phyloP scores from a whole-genome alignment of 495 filamentous ascomycete genomes.

The Talaromyces wortmannii region DNA sequence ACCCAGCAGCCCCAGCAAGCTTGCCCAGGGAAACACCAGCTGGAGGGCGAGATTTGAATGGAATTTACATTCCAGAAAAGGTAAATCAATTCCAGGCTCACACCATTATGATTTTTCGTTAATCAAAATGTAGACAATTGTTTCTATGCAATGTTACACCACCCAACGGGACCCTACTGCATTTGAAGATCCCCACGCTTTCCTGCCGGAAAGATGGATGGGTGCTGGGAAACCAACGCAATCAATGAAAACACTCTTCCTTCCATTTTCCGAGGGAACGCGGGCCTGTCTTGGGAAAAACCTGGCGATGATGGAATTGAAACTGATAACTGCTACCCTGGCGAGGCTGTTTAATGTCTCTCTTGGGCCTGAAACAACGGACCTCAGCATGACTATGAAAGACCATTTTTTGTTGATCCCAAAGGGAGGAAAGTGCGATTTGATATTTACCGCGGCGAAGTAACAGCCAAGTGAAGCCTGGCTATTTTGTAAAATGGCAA shows the following conservation, averaged over 20 bases:
- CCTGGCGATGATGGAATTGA: constrained; percentile 11
- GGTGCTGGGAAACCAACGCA: background rate
- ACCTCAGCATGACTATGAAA: background rate
- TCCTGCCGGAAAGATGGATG: constrained; percentile 15
- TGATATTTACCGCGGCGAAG: no score
- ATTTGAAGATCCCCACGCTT: constrained; percentile 15
- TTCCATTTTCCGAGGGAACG: constrained; percentile 9
- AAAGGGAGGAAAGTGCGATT: background rate
- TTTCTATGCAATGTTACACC: constrained; percentile 11
- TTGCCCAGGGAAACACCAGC: constrained; percentile 30
- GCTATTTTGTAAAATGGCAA: no score
- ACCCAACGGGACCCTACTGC: constrained; percentile 12
- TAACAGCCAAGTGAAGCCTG: no score
- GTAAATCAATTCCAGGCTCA: constrained; percentile 2
- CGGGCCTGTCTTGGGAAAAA: constrained; percentile 10
- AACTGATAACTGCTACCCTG: constrained; percentile 3
- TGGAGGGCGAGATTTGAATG: constrained; percentile 37
- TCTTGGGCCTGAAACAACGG: background rate
- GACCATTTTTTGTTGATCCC: background rate
- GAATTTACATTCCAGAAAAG: constrained; percentile 32
- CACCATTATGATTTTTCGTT: background rate
- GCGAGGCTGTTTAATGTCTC: background rate
- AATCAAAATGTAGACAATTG: constrained; percentile 1
- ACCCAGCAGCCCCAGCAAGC: constrained; percentile 13
- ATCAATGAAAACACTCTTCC: background rate